Evolutionary conservation across 2,329 filamentous ascomycete species (phyloP), one percentile per base, ranked within the genome.

Genomic region (Cercospora nicotianae): DNA sequence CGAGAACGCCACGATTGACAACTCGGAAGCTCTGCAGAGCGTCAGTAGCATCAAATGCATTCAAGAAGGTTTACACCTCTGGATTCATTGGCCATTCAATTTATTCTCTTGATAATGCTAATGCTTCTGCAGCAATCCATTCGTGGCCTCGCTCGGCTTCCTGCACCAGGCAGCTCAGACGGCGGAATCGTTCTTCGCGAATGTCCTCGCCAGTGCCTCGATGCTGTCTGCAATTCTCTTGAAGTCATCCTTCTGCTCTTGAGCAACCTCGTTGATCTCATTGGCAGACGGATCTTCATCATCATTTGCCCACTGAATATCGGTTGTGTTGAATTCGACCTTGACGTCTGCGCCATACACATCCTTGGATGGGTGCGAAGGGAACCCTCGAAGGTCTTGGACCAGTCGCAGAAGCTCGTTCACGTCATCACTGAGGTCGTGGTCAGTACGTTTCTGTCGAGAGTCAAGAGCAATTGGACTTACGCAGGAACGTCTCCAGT

Each of bases 171-270:
- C 23, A 53, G 20, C 33, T 36, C 58, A 72, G 26, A 72, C 69
- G 18, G 79, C 75, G 65, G 76, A 74, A 64, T 81, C 79, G 65
- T 79, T 74, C 77, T 80, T 81, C 1, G 80, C 80, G 64, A 81
- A 81, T 23, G 75, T 76, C 72, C 80, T 77, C 23, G 72, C 79
- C 42, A 81, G 71, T 58, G 80, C 79, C 71, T 81, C 79, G 48
- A 82, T 80, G 69, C 79, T 80, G 33, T 81, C 78, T n/a, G 72
- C 77, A 18, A 82, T 75, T 33, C 80, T 73, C 77, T 80, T 80
- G 70, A 81, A 81, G 31, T 79, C 79, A 63, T 81, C 77, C 75
- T 81, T 82, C 69, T 79, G 77, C 77, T 82, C 80, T 6, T 70
- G 75, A 1, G 76, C 76, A 18, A 81, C 68, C 65, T 80, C 78